Conservation (phyloP, 257 asterid species). For the Striga asiatica region DNA sequence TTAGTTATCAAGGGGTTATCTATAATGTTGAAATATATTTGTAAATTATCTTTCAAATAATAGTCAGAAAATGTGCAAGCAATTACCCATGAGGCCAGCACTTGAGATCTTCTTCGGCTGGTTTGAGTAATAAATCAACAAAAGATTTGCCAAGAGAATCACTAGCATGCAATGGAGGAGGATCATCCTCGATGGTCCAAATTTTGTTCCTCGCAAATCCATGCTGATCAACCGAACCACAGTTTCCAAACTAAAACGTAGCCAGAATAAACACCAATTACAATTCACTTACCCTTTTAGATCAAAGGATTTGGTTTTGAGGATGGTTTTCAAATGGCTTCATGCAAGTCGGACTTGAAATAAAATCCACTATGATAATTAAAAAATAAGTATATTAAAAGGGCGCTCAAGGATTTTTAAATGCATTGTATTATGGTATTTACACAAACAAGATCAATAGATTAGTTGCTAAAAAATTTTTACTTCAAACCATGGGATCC, state of each 20-base stretch:
- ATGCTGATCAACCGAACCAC: constrained; percentile 64
- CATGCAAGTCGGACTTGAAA: no score
- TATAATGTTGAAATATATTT: no score
- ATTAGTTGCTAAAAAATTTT: no score
- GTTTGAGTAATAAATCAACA: constrained; percentile 74
- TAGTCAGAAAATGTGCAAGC: not conserved
- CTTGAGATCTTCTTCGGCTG: constrained; percentile 76
- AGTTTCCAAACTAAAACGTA: constrained; percentile 51
- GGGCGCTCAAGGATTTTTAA: no score
- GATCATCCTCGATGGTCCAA: constrained; percentile 72
- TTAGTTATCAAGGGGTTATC: no score
- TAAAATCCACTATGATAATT: not conserved
- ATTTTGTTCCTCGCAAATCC: constrained; percentile 75
- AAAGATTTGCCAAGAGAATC: constrained; percentile 59
- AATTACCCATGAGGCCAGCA: constrained; percentile 80
- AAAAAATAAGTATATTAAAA: not conserved
- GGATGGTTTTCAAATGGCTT: no score
- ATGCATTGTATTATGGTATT: not conserved
- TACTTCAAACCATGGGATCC: no score
- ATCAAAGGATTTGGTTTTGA: not conserved
- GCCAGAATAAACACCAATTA: constrained; percentile 3
- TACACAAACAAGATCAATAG: no score
- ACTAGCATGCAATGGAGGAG: constrained; percentile 56
- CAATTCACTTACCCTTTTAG: not conserved
- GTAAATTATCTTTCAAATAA: no score